These are phyloP conservation scores for Colletotrichum orbiculare DNA, from an alignment of 2,329 filamentous ascomycete genomes.

Conservation along the genomic window DNA sequence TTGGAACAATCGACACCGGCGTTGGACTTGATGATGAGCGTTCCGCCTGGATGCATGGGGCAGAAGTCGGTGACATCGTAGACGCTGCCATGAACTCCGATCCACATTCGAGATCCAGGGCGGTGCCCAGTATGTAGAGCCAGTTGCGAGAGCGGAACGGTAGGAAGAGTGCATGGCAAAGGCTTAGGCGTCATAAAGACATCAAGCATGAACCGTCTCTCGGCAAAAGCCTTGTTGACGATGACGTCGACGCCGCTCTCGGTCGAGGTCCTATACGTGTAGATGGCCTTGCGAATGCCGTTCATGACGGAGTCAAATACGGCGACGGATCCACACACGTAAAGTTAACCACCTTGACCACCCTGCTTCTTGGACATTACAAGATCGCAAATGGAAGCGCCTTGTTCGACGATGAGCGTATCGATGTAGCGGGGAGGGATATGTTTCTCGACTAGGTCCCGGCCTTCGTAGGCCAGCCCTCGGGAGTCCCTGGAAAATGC, in stretches of 20 bases:
- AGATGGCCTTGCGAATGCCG: conserved; percentile 65
- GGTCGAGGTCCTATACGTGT: conserved; percentile 61
- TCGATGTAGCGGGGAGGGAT: conserved; percentile 65
- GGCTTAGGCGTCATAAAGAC: conserved; percentile 68
- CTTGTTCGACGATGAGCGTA: conserved; percentile 61
- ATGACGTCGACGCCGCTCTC: conserved; percentile 63
- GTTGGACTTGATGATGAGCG: conserved; percentile 64
- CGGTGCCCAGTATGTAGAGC: conserved; percentile 63
- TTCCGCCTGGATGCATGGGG: conserved; percentile 65
- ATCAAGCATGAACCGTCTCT: conserved; percentile 66
- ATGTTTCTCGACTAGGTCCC: conserved; percentile 60
- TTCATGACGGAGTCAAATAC: conserved; percentile 66
- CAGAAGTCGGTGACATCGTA: conserved; percentile 66
- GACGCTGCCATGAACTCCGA: conserved; percentile 62
- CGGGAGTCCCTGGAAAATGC: conserved; percentile 62
- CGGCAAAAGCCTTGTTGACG: conserved; percentile 63
- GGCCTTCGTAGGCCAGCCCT: conserved; percentile 58
- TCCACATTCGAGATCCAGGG: conserved; percentile 59
- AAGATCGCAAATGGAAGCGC: conserved; percentile 61
- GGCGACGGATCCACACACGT: conserved; percentile 43
- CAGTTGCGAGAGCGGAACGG: conserved; percentile 61
- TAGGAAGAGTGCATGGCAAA: conserved; percentile 60
- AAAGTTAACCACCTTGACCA: conserved; percentile 49
- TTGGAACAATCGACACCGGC: conserved; percentile 64
- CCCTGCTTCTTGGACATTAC: conserved; percentile 68